A percentile compares a stretch with the other conserved stretches of the same genome.
Conservation (phyloP, 78 protist species). For the Dictyostelium capitatum region DNA sequence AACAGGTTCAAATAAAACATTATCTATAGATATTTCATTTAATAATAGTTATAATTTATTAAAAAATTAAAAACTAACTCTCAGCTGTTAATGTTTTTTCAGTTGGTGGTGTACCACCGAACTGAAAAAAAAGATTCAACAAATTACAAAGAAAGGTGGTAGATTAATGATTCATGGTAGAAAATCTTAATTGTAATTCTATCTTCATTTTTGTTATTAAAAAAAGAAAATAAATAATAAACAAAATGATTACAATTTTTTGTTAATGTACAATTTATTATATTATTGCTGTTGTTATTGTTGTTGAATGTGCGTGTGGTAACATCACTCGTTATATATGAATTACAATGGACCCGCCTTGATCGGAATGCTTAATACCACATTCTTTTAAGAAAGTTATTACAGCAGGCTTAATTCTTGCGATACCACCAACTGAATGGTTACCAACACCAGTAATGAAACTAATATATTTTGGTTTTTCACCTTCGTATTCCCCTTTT, state of each 20-base stretch:
- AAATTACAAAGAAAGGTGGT: too few relatives aligned
- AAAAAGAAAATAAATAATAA: too few relatives aligned
- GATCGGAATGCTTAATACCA: constrained; percentile 11
- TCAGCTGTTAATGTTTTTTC: too few relatives aligned
- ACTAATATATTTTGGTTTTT: constrained; percentile 16
- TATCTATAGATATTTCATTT: too few relatives aligned
- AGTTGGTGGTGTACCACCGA: too few relatives aligned
- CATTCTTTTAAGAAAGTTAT: constrained; percentile 17
- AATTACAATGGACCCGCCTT: constrained; percentile 47
- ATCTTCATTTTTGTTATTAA: not conserved
- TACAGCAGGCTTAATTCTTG: constrained; percentile 67
- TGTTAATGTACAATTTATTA: too few relatives aligned
- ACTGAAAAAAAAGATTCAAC: too few relatives aligned
- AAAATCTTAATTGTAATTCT: not conserved
- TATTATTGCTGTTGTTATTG: too few relatives aligned
- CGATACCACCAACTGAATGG: constrained; percentile 56
- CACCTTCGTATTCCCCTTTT: constrained; percentile 28
- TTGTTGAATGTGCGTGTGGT: too few relatives aligned
- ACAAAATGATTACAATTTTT: too few relatives aligned
- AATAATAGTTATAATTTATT: too few relatives aligned
- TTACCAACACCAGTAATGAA: constrained; percentile 62
- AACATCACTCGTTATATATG: not conserved
- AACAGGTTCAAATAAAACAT: not conserved
- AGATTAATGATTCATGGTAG: not conserved
- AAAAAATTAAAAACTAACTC: too few relatives aligned